These are phyloP conservation scores for Colletotrichum truncatum DNA, from an alignment of 2,329 filamentous ascomycete genomes.

Conservation along the genomic window DNA sequence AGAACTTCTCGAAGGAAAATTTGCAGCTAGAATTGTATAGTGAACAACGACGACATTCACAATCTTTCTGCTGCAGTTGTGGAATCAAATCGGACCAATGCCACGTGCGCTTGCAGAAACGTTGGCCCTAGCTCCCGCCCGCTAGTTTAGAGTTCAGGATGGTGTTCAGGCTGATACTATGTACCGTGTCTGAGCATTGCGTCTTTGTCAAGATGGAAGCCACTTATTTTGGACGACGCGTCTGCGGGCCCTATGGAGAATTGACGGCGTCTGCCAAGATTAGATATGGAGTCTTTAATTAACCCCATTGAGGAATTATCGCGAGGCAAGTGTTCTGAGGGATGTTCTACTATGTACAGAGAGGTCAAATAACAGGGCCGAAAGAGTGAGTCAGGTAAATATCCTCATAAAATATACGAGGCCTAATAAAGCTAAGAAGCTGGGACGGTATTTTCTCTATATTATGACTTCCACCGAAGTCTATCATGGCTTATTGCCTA, in stretches of 20 bases:
- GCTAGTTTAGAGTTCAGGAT: conserved; percentile 4
- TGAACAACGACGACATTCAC: not conserved
- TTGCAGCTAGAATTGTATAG: not conserved
- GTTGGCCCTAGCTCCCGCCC: conserved; percentile 10
- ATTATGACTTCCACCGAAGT: no score
- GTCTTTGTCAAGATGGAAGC: not conserved
- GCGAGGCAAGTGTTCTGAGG: no score
- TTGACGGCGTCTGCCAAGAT: no score
- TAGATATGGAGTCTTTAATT: no score
- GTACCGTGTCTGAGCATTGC: not conserved
- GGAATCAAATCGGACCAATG: not conserved
- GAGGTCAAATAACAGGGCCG: no score
- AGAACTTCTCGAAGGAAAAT: no score
- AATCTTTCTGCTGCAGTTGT: not conserved
- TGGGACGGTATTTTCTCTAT: no score
- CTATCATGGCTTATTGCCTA: no score
- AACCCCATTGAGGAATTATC: not conserved
- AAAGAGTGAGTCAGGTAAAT: not conserved
- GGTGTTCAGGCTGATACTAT: conserved; percentile 10
- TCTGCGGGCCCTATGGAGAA: not conserved
- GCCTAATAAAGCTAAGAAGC: no score
- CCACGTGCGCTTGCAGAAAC: not conserved
- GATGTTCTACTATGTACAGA: no score
- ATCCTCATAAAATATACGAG: not conserved
- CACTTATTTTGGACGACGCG: no score